Evolutionary conservation across 202 grass and related monocot species (phyloP).

Genomic region (Bolboschoenoplectus hybrid): DNA sequence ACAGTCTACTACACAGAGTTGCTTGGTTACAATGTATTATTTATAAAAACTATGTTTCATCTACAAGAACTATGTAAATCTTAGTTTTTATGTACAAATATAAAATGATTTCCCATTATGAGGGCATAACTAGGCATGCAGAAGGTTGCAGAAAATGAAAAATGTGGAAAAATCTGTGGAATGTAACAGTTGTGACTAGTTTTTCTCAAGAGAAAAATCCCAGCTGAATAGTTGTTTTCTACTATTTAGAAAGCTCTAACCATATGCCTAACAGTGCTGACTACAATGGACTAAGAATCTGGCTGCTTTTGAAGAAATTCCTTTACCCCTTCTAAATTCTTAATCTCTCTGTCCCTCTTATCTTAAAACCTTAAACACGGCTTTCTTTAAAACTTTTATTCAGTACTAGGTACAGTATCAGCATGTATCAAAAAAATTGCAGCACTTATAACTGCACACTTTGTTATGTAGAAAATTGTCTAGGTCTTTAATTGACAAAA

Average conservation of each 20-base stretch:
- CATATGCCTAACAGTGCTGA: not conserved
- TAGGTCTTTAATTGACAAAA: slow-evolving; percentile 2
- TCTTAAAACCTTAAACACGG: not conserved
- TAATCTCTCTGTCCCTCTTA: not conserved
- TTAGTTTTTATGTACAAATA: not conserved
- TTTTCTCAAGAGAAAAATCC: not conserved
- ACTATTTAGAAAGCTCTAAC: not conserved
- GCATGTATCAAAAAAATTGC: not conserved
- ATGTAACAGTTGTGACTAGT: not conserved
- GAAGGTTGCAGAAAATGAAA: not conserved
- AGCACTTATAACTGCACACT: slow-evolving; percentile 4
- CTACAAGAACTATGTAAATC: not conserved
- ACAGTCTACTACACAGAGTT: not conserved
- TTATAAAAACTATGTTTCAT: not conserved
- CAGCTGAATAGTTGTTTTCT: not conserved
- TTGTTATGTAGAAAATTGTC: not conserved
- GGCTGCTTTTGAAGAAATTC: not conserved
- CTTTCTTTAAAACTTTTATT: not conserved
- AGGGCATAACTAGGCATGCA: not conserved
- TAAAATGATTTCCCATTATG: not conserved
- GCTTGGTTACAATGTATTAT: not conserved
- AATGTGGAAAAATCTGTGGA: not conserved
- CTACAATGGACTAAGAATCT: not conserved
- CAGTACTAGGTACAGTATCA: not conserved
- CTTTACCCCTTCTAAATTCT: not conserved